phyloP scores from a whole-genome alignment of 306 rosid genomes.

The Gleditsia sinensis region DNA sequence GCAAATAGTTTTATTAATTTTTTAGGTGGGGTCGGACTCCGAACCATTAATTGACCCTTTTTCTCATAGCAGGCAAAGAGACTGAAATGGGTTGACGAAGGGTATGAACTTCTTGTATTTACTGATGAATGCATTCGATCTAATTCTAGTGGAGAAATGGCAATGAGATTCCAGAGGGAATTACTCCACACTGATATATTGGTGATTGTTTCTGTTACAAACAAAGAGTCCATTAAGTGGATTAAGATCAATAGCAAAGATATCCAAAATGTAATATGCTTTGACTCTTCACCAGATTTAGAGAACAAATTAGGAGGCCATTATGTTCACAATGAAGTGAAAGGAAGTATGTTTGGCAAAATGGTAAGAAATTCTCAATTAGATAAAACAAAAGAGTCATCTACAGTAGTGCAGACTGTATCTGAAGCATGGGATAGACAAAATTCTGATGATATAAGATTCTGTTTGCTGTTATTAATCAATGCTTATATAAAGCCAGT shows the following conservation, averaged over 20 bases:
- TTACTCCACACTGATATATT: constrained; percentile 46
- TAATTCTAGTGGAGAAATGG: constrained; percentile 15
- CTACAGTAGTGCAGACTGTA: constrained; percentile 52
- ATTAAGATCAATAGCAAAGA: constrained; percentile 30
- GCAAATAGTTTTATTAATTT: not conserved
- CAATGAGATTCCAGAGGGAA: constrained; percentile 28
- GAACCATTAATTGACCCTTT: not conserved
- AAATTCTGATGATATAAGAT: constrained; percentile 67
- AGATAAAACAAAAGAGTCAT: constrained; percentile 39
- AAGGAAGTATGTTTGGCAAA: constrained; percentile 37
- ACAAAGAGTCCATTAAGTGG: constrained; percentile 51
- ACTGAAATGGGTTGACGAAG: constrained; percentile 66
- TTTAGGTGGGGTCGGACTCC: not conserved
- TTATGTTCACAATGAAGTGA: constrained; percentile 31
- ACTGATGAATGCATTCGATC: constrained; percentile 37
- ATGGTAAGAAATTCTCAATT: constrained; percentile 30
- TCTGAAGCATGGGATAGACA: constrained; percentile 67
- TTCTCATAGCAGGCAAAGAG: constrained; percentile 50
- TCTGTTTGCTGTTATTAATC: constrained; percentile 62
- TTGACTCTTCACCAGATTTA: constrained; percentile 49
- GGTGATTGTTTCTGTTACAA: constrained; percentile 52
- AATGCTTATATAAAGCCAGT: constrained; percentile 66
- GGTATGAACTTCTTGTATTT: constrained; percentile 58
- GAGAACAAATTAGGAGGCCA: constrained; percentile 57
- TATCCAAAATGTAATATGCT: constrained; percentile 51